These are phyloP conservation scores for Puccinia triticina DNA, from an alignment of 1,284 basidiomycete species.

Conservation along the genomic window DNA sequence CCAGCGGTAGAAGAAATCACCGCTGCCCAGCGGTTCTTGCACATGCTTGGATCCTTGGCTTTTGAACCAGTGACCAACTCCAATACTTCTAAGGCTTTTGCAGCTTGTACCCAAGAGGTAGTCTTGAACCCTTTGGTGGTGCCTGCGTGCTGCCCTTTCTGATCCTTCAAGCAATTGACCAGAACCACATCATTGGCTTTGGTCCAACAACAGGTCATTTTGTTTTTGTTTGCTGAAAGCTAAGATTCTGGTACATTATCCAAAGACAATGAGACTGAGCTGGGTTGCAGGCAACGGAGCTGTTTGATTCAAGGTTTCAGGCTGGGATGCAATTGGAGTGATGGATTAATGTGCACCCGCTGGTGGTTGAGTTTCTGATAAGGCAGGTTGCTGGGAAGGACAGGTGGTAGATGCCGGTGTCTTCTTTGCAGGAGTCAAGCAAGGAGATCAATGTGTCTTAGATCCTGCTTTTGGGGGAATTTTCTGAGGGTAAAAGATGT, in stretches of 20 bases:
- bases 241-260: not conserved
- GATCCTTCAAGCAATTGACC: not conserved
- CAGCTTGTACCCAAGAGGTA: not conserved
- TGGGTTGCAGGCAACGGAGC: too few species aligned
- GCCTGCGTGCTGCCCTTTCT: not conserved
- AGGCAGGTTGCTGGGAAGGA: not conserved
- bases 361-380: not conserved
- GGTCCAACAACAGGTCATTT: constrained; percentile 5
- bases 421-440: too few species aligned
- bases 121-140: constrained; percentile 20
- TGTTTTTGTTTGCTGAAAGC: not conserved
- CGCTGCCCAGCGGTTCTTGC: constrained; percentile 6
- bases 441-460: not conserved
- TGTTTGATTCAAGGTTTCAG: too few species aligned
- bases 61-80: not conserved
- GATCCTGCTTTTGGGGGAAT: constrained; percentile 8
- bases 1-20: not conserved
- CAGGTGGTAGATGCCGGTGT: not conserved
- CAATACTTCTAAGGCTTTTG: not conserved
- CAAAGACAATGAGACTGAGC: too few species aligned
- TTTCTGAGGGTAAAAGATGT: not conserved
- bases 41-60: not conserved
- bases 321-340: not conserved
- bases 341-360: not conserved
- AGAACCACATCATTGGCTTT: not conserved